Percentiles rank a stretch among this genome's conserved stretches.
Conservation (phyloP, 345 rosid species). For the Eutrema yunnanense region DNA sequence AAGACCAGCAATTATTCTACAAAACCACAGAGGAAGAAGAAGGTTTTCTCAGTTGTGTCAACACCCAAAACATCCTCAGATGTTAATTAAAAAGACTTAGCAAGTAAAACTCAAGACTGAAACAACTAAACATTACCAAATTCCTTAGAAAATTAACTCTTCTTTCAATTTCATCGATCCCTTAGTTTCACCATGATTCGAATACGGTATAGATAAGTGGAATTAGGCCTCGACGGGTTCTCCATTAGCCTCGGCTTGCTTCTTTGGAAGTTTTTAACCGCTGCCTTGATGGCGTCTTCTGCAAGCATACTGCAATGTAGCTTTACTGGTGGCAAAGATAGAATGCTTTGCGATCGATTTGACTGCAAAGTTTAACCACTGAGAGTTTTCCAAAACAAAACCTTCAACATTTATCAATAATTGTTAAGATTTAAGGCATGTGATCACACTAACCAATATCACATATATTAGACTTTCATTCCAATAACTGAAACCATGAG, state of each 20-base stretch:
- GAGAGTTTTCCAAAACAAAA: not conserved
- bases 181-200: not conserved
- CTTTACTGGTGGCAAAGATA: slow-evolving; percentile 81
- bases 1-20: too few relatives aligned
- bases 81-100: not conserved
- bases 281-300: slow-evolving; percentile 92
- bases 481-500: too few relatives aligned
- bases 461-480: too few relatives aligned
- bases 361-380: slow-evolving; percentile 30
- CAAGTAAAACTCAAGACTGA: not conserved
- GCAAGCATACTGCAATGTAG: slow-evolving; percentile 95
- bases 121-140: too few relatives aligned
- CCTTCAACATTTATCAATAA: not conserved
- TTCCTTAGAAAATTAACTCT: not conserved
- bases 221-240: slow-evolving; percentile 39
- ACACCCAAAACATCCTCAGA: not conserved
- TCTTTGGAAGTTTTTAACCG: slow-evolving; percentile 50
- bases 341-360: slow-evolving; percentile 86
- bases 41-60: not conserved
- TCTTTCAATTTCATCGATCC: not conserved
- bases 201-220: not conserved
- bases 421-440: not conserved
- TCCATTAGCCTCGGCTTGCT: slow-evolving; percentile 9
- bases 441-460: too few relatives aligned
- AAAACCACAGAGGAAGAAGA: not conserved